Conservation (phyloP, 352 stramenopile species). For the Plasmopara viticola region DNA sequence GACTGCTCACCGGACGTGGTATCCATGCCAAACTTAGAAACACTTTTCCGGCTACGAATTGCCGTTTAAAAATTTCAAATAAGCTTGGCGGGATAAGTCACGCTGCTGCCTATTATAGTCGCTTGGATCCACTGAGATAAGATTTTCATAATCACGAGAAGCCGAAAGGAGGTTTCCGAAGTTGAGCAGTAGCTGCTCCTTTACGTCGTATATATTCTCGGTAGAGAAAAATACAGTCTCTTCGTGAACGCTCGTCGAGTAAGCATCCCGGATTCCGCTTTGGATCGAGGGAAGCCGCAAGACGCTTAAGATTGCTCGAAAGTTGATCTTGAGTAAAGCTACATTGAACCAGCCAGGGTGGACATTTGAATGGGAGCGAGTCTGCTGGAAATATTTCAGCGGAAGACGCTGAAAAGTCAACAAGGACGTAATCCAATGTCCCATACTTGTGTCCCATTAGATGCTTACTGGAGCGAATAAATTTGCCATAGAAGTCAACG, state of each 20-base stretch:
- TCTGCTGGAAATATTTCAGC: not conserved
- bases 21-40: constrained; percentile 14
- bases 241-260: constrained; percentile 4
- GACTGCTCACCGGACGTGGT: not conserved
- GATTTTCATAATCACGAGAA: not conserved
- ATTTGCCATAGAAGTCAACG: not conserved
- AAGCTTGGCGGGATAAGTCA: constrained; percentile 1
- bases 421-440: not conserved
- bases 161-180: not conserved
- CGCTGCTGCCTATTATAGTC: not conserved
- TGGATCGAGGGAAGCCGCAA: not conserved
- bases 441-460: not conserved
- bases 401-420: not conserved
- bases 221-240: constrained; percentile 5
- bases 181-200: constrained; percentile 1
- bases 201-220: constrained; percentile 4
- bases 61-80: not conserved
- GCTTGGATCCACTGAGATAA: not conserved
- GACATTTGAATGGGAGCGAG: not conserved
- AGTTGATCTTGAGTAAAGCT: not conserved
- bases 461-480: not conserved
- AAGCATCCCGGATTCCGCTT: constrained; percentile 2
- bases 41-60: not conserved
- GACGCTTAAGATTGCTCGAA: not conserved
- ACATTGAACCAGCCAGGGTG: not conserved